These are phyloP conservation scores for Colletotrichum camelliae DNA, from an alignment of 2,329 filamentous ascomycete genomes.

Conservation along the genomic window DNA sequence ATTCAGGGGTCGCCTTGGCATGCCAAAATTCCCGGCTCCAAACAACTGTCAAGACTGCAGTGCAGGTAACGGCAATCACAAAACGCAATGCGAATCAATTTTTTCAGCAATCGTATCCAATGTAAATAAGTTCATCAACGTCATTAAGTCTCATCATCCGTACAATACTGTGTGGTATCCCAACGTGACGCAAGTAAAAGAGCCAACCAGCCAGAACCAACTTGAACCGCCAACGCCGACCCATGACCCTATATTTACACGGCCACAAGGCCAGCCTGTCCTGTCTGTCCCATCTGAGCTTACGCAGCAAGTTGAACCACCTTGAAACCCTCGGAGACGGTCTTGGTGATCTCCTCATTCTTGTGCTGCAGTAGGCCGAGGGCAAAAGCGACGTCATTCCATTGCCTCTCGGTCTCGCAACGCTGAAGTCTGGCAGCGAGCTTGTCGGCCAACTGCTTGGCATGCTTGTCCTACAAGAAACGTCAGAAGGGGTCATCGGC, in stretches of 20 bases:
- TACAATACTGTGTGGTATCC: conserved; percentile 19
- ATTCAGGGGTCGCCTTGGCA: background rate
- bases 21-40: background rate
- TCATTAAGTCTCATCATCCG: conserved; percentile 15
- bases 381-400: conserved; percentile 96
- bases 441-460: conserved; percentile 91
- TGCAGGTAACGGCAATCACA: background rate
- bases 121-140: conserved; percentile 6
- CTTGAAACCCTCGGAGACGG: conserved; percentile 77
- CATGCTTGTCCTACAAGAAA: conserved; percentile 83
- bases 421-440: conserved; percentile 83
- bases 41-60: background rate
- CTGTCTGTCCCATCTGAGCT: background rate
- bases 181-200: conserved; percentile 1
- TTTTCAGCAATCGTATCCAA: background rate
- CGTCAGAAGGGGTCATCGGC: conserved; percentile 12
- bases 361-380: conserved; percentile 89
- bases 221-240: conserved; percentile 15
- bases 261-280: conserved; percentile 1
- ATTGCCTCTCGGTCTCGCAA: conserved; percentile 92
- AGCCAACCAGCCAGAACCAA: conserved; percentile 6
- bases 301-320: conserved; percentile 68
- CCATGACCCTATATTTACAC: conserved; percentile 10
- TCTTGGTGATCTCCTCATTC: conserved; percentile 85
- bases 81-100: background rate